phyloP scores from a whole-genome alignment of 2,329 filamentous ascomycete genomes.

The Hirsutella minnesotensis region DNA sequence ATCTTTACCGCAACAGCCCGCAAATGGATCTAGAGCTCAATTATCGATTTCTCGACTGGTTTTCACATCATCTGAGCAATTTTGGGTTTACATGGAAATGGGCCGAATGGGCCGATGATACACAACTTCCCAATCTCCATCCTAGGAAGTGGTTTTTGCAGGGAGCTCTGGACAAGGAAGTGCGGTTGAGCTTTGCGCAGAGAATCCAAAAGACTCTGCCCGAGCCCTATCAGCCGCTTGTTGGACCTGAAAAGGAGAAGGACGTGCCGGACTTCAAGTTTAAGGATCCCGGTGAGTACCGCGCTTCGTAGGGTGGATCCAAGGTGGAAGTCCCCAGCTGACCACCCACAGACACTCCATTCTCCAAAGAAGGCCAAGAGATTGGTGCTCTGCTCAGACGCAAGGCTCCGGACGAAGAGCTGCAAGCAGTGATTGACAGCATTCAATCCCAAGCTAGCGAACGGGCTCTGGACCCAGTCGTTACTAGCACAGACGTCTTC shows the following conservation, averaged over 20 bases:
- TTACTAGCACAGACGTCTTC: conserved; percentile 86
- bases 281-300: conserved; percentile 52
- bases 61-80: conserved; percentile 93
- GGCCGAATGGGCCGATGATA: conserved; percentile 90
- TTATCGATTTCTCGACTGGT: conserved; percentile 93
- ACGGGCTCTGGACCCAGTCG: conserved; percentile 62
- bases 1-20: conserved; percentile 72
- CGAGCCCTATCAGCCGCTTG: conserved; percentile 66
- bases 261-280: conserved; percentile 97
- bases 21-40: conserved; percentile 77
- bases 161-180: conserved; percentile 89
- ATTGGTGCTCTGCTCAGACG: conserved; percentile 67
- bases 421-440: conserved; percentile 67
- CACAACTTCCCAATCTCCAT: conserved; percentile 62
- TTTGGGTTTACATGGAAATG: conserved; percentile 99
- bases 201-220: conserved; percentile 90
- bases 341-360: conserved; percentile 56
- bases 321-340: not conserved
- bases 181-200: conserved; percentile 89
- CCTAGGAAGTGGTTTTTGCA: conserved; percentile 90
- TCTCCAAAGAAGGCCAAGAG: conserved; percentile 72
- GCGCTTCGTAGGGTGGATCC: not conserved
- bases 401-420: conserved; percentile 76
- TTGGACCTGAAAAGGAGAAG: conserved; percentile 80
- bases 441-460: conserved; percentile 72